phyloP scores from a whole-genome alignment of 768 basidiomycete species.

The Symmetrospora coprosmae region DNA sequence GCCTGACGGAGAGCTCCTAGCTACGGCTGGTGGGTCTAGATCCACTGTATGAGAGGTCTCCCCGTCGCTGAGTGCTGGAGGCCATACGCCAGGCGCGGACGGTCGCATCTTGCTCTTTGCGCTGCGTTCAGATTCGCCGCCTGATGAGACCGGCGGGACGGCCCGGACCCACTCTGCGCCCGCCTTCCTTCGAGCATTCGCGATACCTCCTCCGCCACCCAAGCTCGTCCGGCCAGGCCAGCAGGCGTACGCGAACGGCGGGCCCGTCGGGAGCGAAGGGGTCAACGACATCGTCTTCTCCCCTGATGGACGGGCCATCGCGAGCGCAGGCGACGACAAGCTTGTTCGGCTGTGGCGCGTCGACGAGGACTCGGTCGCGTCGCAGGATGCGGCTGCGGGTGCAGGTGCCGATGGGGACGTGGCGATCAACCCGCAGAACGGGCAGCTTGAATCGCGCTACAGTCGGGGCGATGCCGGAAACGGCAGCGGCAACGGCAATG shows the following conservation, averaged over 20 bases:
- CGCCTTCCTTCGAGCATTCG: background rate
- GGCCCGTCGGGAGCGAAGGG: background rate
- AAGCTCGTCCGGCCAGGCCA: background rate
- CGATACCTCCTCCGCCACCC: background rate
- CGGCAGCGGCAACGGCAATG: background rate
- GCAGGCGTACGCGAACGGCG: background rate
- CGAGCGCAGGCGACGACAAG: conserved; percentile 2
- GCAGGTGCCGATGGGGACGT: no score
- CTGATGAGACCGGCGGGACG: no score
- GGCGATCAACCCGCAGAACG: background rate
- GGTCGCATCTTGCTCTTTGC: conserved; percentile 13
- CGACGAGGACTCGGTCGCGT: no score
- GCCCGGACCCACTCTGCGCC: no score
- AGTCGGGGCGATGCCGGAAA: background rate
- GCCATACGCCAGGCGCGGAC: background rate
- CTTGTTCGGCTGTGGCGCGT: background rate
- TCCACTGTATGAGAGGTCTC: no score
- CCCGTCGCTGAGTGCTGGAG: no score
- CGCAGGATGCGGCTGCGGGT: no score
- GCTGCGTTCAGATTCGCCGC: no score
- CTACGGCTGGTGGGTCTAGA: conserved; percentile 6
- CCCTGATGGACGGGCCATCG: background rate
- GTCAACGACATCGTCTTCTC: conserved; percentile 4
- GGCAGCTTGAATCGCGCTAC: background rate
- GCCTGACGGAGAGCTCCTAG: background rate